phyloP scores from a whole-genome alignment of 768 basidiomycete species.

The Austroboletus eburneus region DNA sequence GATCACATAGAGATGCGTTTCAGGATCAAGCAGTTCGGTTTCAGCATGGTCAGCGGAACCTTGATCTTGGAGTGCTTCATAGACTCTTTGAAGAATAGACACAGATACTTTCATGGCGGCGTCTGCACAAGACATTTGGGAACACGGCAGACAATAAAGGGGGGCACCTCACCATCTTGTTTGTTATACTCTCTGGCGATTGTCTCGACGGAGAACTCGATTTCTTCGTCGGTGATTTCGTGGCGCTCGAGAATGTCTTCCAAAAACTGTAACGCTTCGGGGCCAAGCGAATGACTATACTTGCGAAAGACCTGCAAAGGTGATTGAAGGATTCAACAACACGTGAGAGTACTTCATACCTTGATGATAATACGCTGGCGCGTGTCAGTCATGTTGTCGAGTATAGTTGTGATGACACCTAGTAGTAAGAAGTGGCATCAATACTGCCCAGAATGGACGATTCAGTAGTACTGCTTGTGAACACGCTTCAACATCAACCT shows the following conservation, averaged over 20 bases:
- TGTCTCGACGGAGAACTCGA: slow-evolving; percentile 72
- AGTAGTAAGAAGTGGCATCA: no score
- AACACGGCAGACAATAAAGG: neutral
- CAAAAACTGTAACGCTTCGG: slow-evolving; percentile 67
- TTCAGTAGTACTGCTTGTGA: no score
- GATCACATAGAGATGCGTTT: slow-evolving; percentile 76
- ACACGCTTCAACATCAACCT: no score
- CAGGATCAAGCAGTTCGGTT: slow-evolving; percentile 69
- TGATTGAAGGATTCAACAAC: neutral
- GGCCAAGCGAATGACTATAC: slow-evolving; percentile 82
- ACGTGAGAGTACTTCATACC: slow-evolving; percentile 20
- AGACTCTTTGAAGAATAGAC: slow-evolving; percentile 63
- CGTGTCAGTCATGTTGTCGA: slow-evolving; percentile 32
- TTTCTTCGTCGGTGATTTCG: slow-evolving; percentile 63
- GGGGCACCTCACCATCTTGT: slow-evolving; percentile 63
- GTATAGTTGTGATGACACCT: neutral
- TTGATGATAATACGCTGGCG: slow-evolving; percentile 44
- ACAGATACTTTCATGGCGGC: slow-evolving; percentile 80
- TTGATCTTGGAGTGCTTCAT: slow-evolving; percentile 68
- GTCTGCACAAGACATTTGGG: slow-evolving; percentile 41
- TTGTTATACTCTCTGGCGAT: slow-evolving; percentile 86
- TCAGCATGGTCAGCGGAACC: slow-evolving; percentile 43
- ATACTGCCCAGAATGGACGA: no score
- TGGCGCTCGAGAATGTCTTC: slow-evolving; percentile 69
- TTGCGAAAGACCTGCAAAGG: slow-evolving; percentile 71